Percentiles rank a stretch among this genome's conserved stretches.
These are phyloP conservation scores for Cutaneotrichosporon cavernicola DNA, from an alignment of 1,284 basidiomycete species.

Conservation along the genomic window DNA sequence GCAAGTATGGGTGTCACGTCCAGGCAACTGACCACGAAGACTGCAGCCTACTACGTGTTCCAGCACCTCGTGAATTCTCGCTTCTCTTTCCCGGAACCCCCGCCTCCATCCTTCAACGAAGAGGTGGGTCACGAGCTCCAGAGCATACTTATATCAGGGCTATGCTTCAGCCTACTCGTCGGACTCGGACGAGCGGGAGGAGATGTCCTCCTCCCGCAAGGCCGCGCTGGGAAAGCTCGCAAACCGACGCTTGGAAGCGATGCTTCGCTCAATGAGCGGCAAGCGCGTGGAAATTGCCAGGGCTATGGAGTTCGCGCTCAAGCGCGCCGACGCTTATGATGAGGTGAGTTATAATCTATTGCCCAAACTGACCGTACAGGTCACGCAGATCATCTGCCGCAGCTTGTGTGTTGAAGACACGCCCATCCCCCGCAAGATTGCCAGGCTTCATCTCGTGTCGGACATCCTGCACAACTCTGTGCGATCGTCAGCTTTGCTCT, in stretches of 20 bases:
- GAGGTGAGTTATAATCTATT: conserved; percentile 61
- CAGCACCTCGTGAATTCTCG: conserved; percentile 67
- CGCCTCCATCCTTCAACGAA: conserved; percentile 74
- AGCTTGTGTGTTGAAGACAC: conserved; percentile 82
- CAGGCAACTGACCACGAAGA: neutral
- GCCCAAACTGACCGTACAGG: conserved; percentile 54
- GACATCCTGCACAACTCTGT: conserved; percentile 96
- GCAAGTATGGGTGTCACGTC: conserved; percentile 55
- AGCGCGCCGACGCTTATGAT: conserved; percentile 88
- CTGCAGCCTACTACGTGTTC: conserved; percentile 66
- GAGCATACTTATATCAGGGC: conserved; percentile 59
- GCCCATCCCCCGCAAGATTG: conserved; percentile 91
- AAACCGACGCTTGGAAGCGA: conserved; percentile 76
- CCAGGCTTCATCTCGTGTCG: conserved; percentile 89
- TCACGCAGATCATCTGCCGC: conserved; percentile 79
- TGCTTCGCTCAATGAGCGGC: conserved; percentile 81
- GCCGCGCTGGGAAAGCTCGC: conserved; percentile 72
- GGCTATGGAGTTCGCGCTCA: conserved; percentile 92
- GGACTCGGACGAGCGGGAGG: conserved; percentile 91
- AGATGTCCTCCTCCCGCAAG: conserved; percentile 72
- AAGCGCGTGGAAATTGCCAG: conserved; percentile 86
- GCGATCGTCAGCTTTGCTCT: conserved; percentile 10
- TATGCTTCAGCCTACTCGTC: conserved; percentile 89
- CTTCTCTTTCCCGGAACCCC: conserved; percentile 56
- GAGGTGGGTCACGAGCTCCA: conserved; percentile 59